phyloP scores from a whole-genome alignment of 2,329 filamentous ascomycete genomes.

The Colletotrichum magnum region DNA sequence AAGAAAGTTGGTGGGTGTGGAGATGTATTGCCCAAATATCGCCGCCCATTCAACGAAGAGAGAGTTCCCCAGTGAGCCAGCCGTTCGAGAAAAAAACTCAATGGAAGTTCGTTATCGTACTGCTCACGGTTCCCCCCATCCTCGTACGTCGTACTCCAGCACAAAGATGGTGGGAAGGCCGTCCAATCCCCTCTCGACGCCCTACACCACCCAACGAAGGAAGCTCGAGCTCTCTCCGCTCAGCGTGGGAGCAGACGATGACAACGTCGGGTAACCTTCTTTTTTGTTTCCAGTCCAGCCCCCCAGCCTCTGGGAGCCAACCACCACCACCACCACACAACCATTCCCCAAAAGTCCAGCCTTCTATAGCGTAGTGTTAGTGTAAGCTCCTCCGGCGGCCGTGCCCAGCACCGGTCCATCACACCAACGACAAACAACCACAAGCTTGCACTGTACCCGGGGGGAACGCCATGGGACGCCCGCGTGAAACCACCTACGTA shows the following conservation, averaged over 20 bases:
- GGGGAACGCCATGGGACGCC: conserved; percentile 11
- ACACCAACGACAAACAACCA: neutral
- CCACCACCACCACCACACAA: no score
- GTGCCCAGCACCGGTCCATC: conserved; percentile 16
- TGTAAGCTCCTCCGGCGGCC: neutral
- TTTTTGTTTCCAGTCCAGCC: conserved; percentile 26
- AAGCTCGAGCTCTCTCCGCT: conserved; percentile 20
- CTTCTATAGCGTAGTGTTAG: conserved; percentile 3
- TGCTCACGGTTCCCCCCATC: conserved; percentile 21
- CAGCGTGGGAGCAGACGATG: conserved; percentile 25
- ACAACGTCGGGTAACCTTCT: conserved; percentile 32
- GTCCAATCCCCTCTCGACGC: conserved; percentile 31
- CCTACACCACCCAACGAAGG: conserved; percentile 26
- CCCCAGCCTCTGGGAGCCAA: conserved; percentile 11
- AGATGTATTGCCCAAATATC: neutral
- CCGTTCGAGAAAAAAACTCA: no score
- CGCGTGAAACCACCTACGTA: conserved; percentile 32
- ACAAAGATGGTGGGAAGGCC: neutral
- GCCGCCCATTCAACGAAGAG: neutral
- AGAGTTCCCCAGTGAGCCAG: no score
- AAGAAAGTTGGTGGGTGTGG: conserved; percentile 27
- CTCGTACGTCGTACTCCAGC: no score
- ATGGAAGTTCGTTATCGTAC: conserved; percentile 7
- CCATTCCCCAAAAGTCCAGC: conserved; percentile 10
- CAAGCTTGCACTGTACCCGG: neutral